These are phyloP conservation scores for Pythium brassicae DNA, from an alignment of 352 stramenopile genomes.

Conservation along the genomic window DNA sequence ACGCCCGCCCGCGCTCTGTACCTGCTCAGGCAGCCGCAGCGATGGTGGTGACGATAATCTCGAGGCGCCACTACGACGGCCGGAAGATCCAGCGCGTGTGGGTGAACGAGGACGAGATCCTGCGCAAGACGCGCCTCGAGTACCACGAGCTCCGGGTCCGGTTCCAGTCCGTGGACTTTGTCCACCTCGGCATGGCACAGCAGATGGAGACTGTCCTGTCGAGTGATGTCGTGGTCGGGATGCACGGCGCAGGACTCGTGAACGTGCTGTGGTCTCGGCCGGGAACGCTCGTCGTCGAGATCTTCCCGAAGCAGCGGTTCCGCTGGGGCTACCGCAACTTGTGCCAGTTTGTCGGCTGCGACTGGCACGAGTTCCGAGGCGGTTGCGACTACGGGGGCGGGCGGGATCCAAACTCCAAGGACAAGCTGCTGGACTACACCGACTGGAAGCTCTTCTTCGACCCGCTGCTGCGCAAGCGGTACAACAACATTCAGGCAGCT, in stretches of 20 bases:
- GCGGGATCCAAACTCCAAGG: conserved; percentile 36
- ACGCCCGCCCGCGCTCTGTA: conserved; percentile 3
- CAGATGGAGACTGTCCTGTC: conserved; percentile 26
- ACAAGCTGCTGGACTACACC: conserved; percentile 40
- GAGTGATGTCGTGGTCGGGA: conserved; percentile 36
- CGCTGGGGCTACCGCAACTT: conserved; percentile 33
- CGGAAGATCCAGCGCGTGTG: conserved; percentile 21
- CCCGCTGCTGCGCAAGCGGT: conserved; percentile 27
- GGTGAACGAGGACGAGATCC: conserved; percentile 25
- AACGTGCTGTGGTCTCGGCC: conserved; percentile 30
- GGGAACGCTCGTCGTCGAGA: conserved; percentile 29
- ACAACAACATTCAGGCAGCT: neutral
- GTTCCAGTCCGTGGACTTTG: conserved; percentile 37
- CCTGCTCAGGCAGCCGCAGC: neutral
- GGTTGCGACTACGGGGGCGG: conserved; percentile 21
- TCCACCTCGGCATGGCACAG: conserved; percentile 16
- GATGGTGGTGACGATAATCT: conserved; percentile 53
- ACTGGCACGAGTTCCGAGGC: conserved; percentile 31
- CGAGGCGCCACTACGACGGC: conserved; percentile 22
- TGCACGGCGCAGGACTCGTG: conserved; percentile 37
- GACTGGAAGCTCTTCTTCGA: conserved; percentile 54
- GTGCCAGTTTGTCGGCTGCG: conserved; percentile 26
- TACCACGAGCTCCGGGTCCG: conserved; percentile 13
- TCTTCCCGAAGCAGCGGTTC: conserved; percentile 21
- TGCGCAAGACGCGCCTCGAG: conserved; percentile 14